Conservation (phyloP, 495 filamentous ascomycete genomes). For the Chaetomidium leptoderma region DNA sequence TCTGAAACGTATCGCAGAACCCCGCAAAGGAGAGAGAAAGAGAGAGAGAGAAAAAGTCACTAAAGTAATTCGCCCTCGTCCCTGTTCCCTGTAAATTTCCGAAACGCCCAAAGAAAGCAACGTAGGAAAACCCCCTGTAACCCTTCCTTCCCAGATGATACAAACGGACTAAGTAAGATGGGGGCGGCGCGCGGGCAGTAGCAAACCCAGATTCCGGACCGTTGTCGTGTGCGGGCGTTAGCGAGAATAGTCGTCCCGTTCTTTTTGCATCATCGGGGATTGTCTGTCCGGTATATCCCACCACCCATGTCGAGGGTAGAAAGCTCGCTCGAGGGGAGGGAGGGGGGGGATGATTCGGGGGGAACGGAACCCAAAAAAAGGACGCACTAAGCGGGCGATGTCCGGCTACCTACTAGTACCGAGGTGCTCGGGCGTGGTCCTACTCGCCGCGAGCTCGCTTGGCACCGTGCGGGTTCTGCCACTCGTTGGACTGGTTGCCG, state of each 20-base stretch:
- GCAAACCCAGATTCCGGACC: too few species aligned
- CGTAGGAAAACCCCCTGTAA: not conserved
- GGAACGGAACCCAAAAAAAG: not conserved
- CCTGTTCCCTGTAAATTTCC: not conserved
- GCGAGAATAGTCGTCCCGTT: too few species aligned
- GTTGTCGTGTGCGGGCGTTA: too few species aligned
- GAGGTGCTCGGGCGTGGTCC: conserved; percentile 3
- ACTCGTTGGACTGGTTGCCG: conserved; percentile 30
- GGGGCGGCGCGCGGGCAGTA: not conserved
- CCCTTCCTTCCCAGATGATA: not conserved
- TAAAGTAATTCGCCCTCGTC: not conserved
- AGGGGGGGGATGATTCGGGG: too few species aligned
- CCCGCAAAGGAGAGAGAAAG: not conserved
- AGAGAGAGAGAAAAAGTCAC: too few species aligned
- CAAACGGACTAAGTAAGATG: not conserved
- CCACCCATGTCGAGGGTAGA: too few species aligned
- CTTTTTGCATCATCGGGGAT: too few species aligned
- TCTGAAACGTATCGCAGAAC: not conserved
- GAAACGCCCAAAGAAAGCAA: not conserved
- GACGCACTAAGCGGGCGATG: too few species aligned
- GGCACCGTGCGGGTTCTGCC: conserved; percentile 79
- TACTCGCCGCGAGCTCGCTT: conserved; percentile 63
- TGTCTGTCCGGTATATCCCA: too few species aligned
- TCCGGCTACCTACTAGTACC: not conserved
- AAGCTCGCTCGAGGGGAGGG: too few species aligned